Evolutionary conservation across 306 rosid genomes (phyloP).

Genomic region (Ceratonia siliqua): DNA sequence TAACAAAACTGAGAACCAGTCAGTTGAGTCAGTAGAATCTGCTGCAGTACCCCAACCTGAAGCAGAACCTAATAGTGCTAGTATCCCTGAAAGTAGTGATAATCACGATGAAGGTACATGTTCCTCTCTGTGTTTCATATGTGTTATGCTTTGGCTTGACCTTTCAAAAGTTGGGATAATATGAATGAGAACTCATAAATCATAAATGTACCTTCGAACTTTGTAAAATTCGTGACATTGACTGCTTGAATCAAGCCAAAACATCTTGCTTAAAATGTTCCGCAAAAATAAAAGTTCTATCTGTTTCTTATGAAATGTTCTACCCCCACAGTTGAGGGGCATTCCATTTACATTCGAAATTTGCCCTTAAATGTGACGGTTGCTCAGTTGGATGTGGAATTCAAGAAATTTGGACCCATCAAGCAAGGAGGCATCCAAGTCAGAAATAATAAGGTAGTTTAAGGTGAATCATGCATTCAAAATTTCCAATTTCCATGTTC

Average conservation of each 20-base stretch:
- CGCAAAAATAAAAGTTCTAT: too few relatives aligned
- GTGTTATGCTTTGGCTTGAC: not conserved
- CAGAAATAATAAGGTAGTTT: constrained; percentile 64
- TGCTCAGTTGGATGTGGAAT: constrained; percentile 61
- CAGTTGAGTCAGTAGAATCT: constrained; percentile 39
- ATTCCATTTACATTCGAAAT: constrained; percentile 67
- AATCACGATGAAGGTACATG: constrained; percentile 60
- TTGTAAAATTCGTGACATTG: not conserved
- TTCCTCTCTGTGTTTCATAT: constrained; percentile 17
- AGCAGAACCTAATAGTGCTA: constrained; percentile 39
- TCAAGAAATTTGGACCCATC: constrained; percentile 74
- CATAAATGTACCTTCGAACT: not conserved
- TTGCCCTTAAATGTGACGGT: constrained; percentile 58
- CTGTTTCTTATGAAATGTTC: constrained; percentile 31
- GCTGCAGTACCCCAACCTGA: constrained; percentile 59
- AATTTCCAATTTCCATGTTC: not conserved
- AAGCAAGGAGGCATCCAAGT: constrained; percentile 76
- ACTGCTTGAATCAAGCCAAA: not conserved
- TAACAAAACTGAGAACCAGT: constrained; percentile 42
- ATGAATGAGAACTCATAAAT: constrained; percentile 5
- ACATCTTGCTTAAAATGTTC: constrained; percentile 8
- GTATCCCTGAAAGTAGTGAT: constrained; percentile 46
- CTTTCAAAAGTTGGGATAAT: constrained; percentile 17
- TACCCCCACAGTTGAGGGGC: constrained; percentile 55
- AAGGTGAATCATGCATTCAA: constrained; percentile 11